Evolutionary conservation across 768 basidiomycete species (phyloP).

Genomic region (Auricularia auricula-judae): DNA sequence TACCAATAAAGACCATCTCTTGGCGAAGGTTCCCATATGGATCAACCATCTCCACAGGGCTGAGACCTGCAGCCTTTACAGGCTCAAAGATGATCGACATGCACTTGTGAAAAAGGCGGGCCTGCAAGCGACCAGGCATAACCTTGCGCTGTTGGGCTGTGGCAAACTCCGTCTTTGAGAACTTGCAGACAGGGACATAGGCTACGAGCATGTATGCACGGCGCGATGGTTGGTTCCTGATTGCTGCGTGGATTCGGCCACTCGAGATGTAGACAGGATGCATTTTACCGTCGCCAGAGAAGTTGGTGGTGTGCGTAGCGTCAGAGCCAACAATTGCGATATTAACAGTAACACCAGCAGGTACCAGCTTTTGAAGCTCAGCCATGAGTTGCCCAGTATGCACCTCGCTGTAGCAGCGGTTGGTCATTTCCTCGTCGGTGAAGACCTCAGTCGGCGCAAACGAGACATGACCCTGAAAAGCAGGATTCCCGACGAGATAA

Average conservation of each 20-base stretch:
- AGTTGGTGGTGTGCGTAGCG: background rate
- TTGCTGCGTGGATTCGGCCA: background rate
- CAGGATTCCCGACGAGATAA: background rate
- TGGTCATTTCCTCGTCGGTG: background rate
- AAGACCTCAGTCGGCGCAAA: background rate
- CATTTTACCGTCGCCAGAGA: slow-evolving; percentile 1
- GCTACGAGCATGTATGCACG: background rate
- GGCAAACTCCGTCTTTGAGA: background rate
- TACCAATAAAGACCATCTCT: background rate
- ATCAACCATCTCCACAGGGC: background rate
- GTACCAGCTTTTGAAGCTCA: background rate
- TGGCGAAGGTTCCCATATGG: background rate
- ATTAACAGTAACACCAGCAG: background rate
- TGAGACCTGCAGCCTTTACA: background rate
- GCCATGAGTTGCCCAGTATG: background rate
- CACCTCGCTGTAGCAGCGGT: slow-evolving; percentile 1
- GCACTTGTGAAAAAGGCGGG: background rate
- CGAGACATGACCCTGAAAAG: background rate
- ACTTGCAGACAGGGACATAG: background rate
- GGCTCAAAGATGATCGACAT: background rate
- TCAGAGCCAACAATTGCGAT: background rate
- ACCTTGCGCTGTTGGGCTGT: background rate
- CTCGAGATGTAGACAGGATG: background rate
- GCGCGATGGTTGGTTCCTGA: background rate
- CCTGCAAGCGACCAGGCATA: background rate